Conservation (phyloP, 805 yeast genomes). For the Starmerella gropengiesseri region DNA sequence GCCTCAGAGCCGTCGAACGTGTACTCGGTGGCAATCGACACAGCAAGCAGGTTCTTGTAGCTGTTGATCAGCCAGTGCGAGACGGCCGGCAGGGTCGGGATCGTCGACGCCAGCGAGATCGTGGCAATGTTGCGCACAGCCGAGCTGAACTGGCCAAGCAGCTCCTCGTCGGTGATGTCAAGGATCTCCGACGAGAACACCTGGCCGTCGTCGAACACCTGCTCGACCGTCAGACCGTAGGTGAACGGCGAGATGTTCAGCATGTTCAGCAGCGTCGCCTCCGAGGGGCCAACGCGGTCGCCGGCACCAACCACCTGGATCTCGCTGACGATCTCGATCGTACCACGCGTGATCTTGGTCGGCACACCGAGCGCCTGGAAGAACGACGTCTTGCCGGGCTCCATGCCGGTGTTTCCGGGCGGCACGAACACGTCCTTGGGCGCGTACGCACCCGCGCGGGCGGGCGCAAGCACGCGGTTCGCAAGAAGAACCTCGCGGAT, state of each 20-base stretch:
- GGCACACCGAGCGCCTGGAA: slow-evolving; percentile 99
- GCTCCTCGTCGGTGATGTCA: slow-evolving; percentile 97
- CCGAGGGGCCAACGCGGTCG: slow-evolving; percentile 94
- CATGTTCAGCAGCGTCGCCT: slow-evolving; percentile 97
- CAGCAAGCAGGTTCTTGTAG: slow-evolving; percentile 97
- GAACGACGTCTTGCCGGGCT: slow-evolving; percentile 99
- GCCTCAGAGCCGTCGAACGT: slow-evolving; percentile 98
- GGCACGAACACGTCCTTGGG: slow-evolving; percentile 96
- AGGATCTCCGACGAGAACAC: slow-evolving; percentile 92
- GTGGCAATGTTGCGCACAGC: slow-evolving; percentile 92
- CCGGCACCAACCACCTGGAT: slow-evolving; percentile 87
- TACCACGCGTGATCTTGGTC: slow-evolving; percentile 99
- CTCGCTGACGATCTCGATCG: slow-evolving; percentile 96
- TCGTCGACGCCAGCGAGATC: slow-evolving; percentile 92
- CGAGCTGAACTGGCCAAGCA: slow-evolving; percentile 78
- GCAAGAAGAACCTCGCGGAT: slow-evolving; percentile 78
- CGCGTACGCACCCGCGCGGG: slow-evolving; percentile 99
- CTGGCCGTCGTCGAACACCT: slow-evolving; percentile 98
- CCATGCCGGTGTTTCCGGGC: slow-evolving; percentile 99
- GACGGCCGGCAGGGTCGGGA: slow-evolving; percentile 99
- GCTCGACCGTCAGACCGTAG: slow-evolving; percentile 92
- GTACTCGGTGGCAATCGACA: slow-evolving; percentile 97
- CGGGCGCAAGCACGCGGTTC: slow-evolving; percentile 99
- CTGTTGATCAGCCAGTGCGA: slow-evolving; percentile 97
- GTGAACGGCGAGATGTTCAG: slow-evolving; percentile 99